Base-by-base conservation (phyloP, 192 early-diverging fungal species). In the Backusella luteola region DNA sequence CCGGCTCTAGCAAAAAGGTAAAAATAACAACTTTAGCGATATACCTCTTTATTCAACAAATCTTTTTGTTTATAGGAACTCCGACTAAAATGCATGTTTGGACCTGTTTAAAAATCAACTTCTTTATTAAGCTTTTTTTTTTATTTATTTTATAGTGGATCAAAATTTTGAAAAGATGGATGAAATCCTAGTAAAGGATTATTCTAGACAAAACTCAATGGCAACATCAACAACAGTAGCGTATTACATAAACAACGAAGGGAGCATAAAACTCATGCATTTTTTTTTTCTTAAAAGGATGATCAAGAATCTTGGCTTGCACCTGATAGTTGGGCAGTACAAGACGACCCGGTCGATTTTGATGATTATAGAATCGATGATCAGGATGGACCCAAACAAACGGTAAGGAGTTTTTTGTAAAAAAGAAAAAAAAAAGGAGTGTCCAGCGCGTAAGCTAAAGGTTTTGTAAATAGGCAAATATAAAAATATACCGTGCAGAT, bases 401-500 rank as follows among this genome's bases (percentile, higher is more conserved):
- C 56, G 23, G 56, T 59, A 59, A 26, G 56, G 56, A 59, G 56
- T 12, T 17, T 14, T 44, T 44, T 44, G 0, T 26, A 3, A 69
- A 68, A 34, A 66, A 5, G 32, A 4, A 66, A 66, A 38, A 21
- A 68, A 49, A 29, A 46, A 44, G 29, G 6, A 49, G 32, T 32
- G 32, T 32, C 2, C 2, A 6, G 19, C 0, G 34, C 12, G 15
- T 34, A 46, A 76, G 49, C 56, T 26, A 42, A 44, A 49, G 49
- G 23, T 17, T 72, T 14, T 19, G 26, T 21, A 39, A 17, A 35
- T 67, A 93, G 82, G 90, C 85, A 35, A 81, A 76, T 67, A 89
- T 96, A 74, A 90, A 93, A 34, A 92, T 96, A 19, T 96, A 93
- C 78, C 86, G 92, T 70, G 87, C 86, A 23, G 94, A 95, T 79